Evolutionary conservation across 2,329 filamentous ascomycete genomes (phyloP), one percentile per base, ranked within the genome.

Genomic region (Exserohilum turcica): DNA sequence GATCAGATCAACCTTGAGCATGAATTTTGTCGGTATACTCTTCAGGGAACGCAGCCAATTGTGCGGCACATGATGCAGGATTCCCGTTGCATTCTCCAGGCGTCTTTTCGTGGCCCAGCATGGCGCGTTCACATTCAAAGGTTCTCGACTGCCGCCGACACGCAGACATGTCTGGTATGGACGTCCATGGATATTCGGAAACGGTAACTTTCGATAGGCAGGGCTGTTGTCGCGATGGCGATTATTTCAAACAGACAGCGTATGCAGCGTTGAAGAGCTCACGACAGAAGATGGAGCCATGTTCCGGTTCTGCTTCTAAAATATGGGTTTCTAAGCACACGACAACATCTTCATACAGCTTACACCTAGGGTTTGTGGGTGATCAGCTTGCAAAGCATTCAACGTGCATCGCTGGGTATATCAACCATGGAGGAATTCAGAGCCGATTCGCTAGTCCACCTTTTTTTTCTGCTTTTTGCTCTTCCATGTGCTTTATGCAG

Each of bases 201-300:
- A 35, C 6, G 15, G 32, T 35, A 13, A 35, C 7, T 3, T 3
- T 35, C 32, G 13, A 15, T 15, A 35, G n/a, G 5, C 31, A n/a
- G 32, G 32, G 7, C 32, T 21, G 28, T 21, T 28, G 18, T 28
- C 13, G n/a, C 38, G 27, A 5, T 45, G 19, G 6, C 27, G 18
- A 31, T 19, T 36, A 19, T 12, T 13, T 13, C 38, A 43, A n/a
- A 42, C 40, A 21, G 19, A 42, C 40, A 21, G 19, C 36, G 21
- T 50, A 54, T 2, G 52, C 46, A 24, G 24, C 36, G 31, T 50
- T 38, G 46, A 54, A 54, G 16, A 49, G 42, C 19, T 54, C 29
- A n/a, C 46, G 52, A 18, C 52, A 46, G 15, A 54, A 54, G 13
- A 54, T 15, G 4, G 46, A 46, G 3, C 52, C 52, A 43, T 54